Evolutionary conservation across 1,139 yeast genomes (phyloP).

Genomic region (Candida labiduridarum): DNA sequence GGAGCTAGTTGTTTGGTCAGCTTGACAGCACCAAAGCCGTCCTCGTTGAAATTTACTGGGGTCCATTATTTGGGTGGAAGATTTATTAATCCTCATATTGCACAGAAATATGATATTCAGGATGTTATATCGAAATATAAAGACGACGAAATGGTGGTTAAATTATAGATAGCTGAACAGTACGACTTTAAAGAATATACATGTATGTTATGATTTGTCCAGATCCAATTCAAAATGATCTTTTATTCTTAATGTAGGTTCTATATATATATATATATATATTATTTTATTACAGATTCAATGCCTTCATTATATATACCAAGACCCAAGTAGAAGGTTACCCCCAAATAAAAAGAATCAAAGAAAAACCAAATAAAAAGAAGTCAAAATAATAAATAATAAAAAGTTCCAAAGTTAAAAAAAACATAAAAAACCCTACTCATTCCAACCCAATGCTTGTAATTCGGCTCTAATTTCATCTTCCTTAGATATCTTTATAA

Average conservation of each 20-base stretch:
- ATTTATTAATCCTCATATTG: constrained; percentile 67
- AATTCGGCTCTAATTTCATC: constrained; percentile 75
- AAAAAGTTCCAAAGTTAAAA: not conserved
- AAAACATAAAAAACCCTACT: constrained; percentile 16
- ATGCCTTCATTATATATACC: too few species aligned
- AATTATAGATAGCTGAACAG: constrained; percentile 21
- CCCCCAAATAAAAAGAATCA: not conserved
- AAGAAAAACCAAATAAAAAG: not conserved
- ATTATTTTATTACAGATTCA: too few species aligned
- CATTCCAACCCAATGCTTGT: constrained; percentile 70
- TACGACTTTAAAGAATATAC: not conserved
- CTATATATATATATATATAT: too few species aligned
- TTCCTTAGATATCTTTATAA: constrained; percentile 87
- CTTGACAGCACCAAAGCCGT: constrained; percentile 93
- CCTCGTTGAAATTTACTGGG: constrained; percentile 53
- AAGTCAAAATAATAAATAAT: not conserved
- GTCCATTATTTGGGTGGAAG: constrained; percentile 89
- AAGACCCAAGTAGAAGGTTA: too few species aligned
- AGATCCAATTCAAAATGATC: not conserved
- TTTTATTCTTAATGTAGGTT: not conserved
- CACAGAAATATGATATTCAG: constrained; percentile 70
- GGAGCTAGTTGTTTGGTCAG: constrained; percentile 74
- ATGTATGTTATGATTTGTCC: not conserved
- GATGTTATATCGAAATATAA: constrained; percentile 35
- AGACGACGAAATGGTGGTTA: constrained; percentile 42